Evolutionary conservation across 805 yeast genomes (phyloP).

Genomic region (Nakazawaea wyomingensis): DNA sequence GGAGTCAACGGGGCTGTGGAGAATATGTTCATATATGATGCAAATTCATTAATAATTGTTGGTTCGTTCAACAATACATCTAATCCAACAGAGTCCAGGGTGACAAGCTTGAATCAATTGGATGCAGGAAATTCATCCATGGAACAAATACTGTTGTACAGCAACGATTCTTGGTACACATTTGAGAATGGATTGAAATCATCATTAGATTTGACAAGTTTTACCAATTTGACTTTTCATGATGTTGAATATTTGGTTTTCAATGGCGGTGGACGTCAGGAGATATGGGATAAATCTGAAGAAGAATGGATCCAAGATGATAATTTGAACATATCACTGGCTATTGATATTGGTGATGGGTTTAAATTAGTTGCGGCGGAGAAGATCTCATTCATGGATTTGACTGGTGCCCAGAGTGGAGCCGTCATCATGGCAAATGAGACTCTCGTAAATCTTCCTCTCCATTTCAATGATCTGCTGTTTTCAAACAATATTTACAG

Average conservation of each 20-base stretch:
- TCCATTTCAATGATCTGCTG: too few relatives aligned
- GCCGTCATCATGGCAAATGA: conserved; percentile 22
- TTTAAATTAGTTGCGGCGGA: conserved; percentile 16
- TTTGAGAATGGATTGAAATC: conserved; percentile 29
- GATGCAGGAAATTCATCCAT: conserved; percentile 26
- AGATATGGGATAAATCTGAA: conserved; percentile 38
- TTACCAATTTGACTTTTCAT: conserved; percentile 32
- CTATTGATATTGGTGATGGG: conserved; percentile 15
- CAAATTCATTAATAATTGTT: conserved; percentile 34
- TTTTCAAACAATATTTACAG: conserved; percentile 21
- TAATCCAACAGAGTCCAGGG: conserved; percentile 18
- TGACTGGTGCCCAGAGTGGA: conserved; percentile 25
- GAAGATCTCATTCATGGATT: conserved; percentile 15
- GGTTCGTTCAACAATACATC: conserved; percentile 41
- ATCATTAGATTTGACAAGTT: conserved; percentile 17
- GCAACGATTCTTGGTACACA: conserved; percentile 35
- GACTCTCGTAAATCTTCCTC: neutral
- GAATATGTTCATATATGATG: conserved; percentile 23
- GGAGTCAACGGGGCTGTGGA: conserved; percentile 36
- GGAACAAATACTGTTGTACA: conserved; percentile 31
- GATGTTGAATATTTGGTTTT: conserved; percentile 38
- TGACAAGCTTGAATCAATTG: conserved; percentile 10
- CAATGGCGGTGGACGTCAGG: conserved; percentile 17
- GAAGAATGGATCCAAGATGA: conserved; percentile 30
- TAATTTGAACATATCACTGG: conserved; percentile 26